These are phyloP conservation scores for Mucor lusitanicus DNA, from an alignment of 371 early-diverging fungal genomes.

Conservation along the genomic window DNA sequence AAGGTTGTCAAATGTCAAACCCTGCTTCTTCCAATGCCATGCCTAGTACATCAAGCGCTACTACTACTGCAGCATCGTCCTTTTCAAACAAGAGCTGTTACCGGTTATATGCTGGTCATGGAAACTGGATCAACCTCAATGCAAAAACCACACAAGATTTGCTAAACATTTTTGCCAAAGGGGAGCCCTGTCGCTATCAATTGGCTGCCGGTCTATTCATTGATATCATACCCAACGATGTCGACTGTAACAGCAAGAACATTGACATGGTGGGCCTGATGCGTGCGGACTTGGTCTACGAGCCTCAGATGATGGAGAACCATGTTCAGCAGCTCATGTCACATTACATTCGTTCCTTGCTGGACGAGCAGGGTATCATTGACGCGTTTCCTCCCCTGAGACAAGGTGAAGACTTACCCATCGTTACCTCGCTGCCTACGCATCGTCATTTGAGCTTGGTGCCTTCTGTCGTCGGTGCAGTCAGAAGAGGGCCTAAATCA, in stretches of 20 bases:
- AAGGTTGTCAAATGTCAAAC: slow-evolving; percentile 4
- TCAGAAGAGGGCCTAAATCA: slow-evolving; percentile 21
- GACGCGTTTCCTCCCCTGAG: slow-evolving; percentile 48
- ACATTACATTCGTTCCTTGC: slow-evolving; percentile 25
- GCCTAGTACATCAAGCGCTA: neutral
- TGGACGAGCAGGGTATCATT: slow-evolving; percentile 44
- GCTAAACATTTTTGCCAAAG: slow-evolving; percentile 30
- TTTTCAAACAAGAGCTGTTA: slow-evolving; percentile 23
- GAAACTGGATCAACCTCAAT: slow-evolving; percentile 45
- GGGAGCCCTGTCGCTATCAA: slow-evolving; percentile 38
- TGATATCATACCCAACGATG: slow-evolving; percentile 49
- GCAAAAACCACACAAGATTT: slow-evolving; percentile 39
- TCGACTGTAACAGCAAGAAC: slow-evolving; percentile 48
- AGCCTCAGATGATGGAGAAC: slow-evolving; percentile 15
- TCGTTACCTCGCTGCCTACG: slow-evolving; percentile 28
- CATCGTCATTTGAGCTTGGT: slow-evolving; percentile 48
- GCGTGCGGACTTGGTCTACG: slow-evolving; percentile 45
- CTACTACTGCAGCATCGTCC: neutral
- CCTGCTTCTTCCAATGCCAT: neutral
- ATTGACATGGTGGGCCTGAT: slow-evolving; percentile 44
- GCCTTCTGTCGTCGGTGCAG: slow-evolving; percentile 25
- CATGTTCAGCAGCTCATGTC: slow-evolving; percentile 27
- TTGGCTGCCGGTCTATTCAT: slow-evolving; percentile 32
- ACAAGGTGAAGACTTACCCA: slow-evolving; percentile 27
- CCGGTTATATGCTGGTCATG: slow-evolving; percentile 45